Evolutionary conservation across 345 rosid genomes (phyloP).

Genomic region (Salix dunnii): DNA sequence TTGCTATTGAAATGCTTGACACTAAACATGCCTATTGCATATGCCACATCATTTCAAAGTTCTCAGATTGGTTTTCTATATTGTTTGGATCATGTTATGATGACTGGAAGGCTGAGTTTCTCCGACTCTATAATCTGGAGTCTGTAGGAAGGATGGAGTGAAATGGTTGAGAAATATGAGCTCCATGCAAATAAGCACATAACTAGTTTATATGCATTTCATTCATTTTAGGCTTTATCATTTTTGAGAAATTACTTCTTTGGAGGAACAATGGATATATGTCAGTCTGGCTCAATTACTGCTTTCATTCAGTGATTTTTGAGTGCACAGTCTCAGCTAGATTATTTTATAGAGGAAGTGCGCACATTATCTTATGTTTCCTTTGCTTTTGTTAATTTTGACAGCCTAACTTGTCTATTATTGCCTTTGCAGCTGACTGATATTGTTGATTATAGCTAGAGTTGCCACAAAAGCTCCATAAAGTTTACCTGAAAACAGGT

Average conservation of each 20-base stretch:
- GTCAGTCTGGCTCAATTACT: conserved; percentile 31
- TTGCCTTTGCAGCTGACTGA: conserved; percentile 41
- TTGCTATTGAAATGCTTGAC: conserved; percentile 37
- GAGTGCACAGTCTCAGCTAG: conserved; percentile 31
- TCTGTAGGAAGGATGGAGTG: conserved; percentile 38
- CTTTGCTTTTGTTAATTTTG: not conserved
- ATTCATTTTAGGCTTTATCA: conserved; percentile 34
- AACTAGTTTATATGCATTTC: conserved; percentile 31
- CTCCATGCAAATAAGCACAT: conserved; percentile 43
- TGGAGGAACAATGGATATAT: conserved; percentile 33
- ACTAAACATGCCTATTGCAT: conserved; percentile 39
- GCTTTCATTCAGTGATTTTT: conserved; percentile 31
- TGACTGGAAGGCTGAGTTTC: conserved; percentile 41
- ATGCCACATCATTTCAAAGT: conserved; percentile 37
- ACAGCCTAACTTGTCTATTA: not conserved
- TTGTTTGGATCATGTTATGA: conserved; percentile 36
- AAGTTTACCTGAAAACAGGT: conserved; percentile 48
- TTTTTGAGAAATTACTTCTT: conserved; percentile 33
- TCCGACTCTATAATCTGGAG: conserved; percentile 34
- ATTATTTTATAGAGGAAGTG: conserved; percentile 45
- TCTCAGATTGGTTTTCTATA: conserved; percentile 42
- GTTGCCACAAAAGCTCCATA: conserved; percentile 33
- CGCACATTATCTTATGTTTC: not conserved
- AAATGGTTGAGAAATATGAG: conserved; percentile 41
- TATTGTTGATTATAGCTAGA: conserved; percentile 36